Evolutionary conservation across 768 basidiomycete genomes (phyloP).

Genomic region (Lanmaoa rubissima): DNA sequence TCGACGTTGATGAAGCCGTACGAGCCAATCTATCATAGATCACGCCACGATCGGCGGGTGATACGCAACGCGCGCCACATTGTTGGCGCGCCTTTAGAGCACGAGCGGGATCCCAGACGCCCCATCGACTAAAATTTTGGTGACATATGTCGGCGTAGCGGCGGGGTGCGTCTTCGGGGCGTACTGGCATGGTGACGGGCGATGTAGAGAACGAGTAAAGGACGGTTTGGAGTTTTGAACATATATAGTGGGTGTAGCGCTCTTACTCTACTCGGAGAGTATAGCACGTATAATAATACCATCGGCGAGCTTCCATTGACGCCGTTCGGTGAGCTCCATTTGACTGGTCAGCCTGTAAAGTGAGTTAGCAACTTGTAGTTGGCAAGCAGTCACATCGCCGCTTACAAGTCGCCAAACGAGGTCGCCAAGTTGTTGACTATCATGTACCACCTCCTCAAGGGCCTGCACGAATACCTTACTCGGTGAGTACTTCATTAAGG

Average conservation of each 20-base stretch:
- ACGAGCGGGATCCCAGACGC: conserved; percentile 3
- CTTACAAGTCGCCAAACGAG: background rate
- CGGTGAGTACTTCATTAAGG: conserved; percentile 42
- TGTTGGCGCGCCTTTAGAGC: background rate
- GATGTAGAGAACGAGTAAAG: no score
- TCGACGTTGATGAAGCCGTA: conserved; percentile 27
- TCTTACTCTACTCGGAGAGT: background rate
- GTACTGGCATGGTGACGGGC: background rate
- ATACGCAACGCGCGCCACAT: background rate
- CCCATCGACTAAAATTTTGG: conserved; percentile 3
- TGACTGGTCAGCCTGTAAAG: background rate
- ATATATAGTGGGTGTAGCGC: background rate
- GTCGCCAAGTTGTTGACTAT: background rate
- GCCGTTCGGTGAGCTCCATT: background rate
- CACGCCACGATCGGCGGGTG: background rate
- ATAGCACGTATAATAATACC: background rate
- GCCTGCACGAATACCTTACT: conserved; percentile 87
- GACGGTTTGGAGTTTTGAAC: background rate
- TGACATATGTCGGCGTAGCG: conserved; percentile 9
- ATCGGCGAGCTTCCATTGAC: background rate
- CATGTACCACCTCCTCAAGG: conserved; percentile 95
- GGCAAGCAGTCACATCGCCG: background rate
- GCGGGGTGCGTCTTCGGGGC: conserved; percentile 1
- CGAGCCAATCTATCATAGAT: conserved; percentile 8
- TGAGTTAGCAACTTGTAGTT: background rate